Conservation (phyloP, 2,329 filamentous ascomycete genomes). For the Claviceps capensis region DNA sequence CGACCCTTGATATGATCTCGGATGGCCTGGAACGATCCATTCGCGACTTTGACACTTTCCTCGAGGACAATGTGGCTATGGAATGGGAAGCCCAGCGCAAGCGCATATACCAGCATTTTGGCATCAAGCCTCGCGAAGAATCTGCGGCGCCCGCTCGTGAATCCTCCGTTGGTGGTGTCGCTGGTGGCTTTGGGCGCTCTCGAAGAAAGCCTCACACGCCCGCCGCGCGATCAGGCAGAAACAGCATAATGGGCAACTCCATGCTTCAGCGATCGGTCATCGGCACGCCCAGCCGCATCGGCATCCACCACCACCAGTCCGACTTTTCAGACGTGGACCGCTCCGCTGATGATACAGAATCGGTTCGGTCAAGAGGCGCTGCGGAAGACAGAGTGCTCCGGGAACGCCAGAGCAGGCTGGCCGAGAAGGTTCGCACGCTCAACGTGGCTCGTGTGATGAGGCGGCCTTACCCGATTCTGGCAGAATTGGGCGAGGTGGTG, state of each 20-base stretch:
- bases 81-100: conserved; percentile 93
- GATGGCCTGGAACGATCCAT: conserved; percentile 84
- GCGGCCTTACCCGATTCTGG: conserved; percentile 57
- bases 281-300: conserved; percentile 59
- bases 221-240: conserved; percentile 35
- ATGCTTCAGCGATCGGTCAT: conserved; percentile 74
- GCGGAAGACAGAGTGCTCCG: conserved; percentile 63
- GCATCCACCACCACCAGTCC: conserved; percentile 38
- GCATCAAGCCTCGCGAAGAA: conserved; percentile 53
- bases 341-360: conserved; percentile 33
- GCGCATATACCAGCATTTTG: conserved; percentile 92
- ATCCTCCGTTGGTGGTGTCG: conserved; percentile 17
- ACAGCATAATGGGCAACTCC: conserved; percentile 40
- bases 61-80: conserved; percentile 88
- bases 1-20: conserved; percentile 78
- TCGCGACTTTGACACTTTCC: conserved; percentile 81
- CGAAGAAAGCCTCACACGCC: conserved; percentile 34
- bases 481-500: conserved; percentile 65
- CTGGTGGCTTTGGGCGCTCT: conserved; percentile 46
- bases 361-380: conserved; percentile 29
- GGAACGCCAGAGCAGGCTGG: conserved; percentile 73
- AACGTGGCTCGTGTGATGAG: conserved; percentile 59
- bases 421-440: conserved; percentile 64
- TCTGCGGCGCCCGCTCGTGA: conserved; percentile 27
- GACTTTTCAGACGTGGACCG: conserved; percentile 58